phyloP scores from a whole-genome alignment of 106 monocot genomes.

The Acorus gramineus region DNA sequence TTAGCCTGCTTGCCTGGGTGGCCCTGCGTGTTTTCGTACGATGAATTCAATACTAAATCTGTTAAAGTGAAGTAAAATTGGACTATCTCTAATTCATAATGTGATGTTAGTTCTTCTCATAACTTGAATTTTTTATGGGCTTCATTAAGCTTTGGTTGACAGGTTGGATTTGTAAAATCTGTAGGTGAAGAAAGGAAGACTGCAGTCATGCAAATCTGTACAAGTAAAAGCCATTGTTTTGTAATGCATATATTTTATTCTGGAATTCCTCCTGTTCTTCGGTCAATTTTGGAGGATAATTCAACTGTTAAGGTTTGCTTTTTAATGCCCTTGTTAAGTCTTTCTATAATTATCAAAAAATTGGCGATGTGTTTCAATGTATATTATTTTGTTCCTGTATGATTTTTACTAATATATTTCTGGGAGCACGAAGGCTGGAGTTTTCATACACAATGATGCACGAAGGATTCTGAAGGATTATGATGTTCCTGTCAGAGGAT shows the following conservation, averaged over 20 bases:
- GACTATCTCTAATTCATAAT: too few relatives aligned
- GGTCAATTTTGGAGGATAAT: constrained; percentile 55
- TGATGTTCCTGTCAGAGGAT: constrained; percentile 36
- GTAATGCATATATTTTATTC: constrained; percentile 82
- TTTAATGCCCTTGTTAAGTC: background rate
- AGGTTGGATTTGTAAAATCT: background rate
- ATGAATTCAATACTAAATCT: too few relatives aligned
- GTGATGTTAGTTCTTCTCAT: too few relatives aligned
- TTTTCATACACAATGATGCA: constrained; percentile 68
- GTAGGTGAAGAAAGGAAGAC: constrained; percentile 72
- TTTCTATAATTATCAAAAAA: background rate
- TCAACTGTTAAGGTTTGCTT: constrained; percentile 57
- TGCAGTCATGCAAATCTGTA: constrained; percentile 89
- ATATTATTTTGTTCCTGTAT: background rate
- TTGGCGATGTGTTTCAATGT: background rate
- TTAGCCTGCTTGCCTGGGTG: too few relatives aligned
- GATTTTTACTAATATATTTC: background rate
- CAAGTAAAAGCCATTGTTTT: constrained; percentile 51
- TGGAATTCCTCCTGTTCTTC: constrained; percentile 64
- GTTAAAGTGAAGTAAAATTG: too few relatives aligned
- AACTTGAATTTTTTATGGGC: too few relatives aligned
- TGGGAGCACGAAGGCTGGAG: constrained; percentile 56
- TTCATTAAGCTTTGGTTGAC: too few relatives aligned
- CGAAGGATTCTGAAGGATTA: constrained; percentile 65
- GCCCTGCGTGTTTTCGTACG: too few relatives aligned